Evolutionary conservation across 805 yeast species (phyloP), one percentile per base, ranked within the genome.

Genomic region (Yueomyces sinensis): DNA sequence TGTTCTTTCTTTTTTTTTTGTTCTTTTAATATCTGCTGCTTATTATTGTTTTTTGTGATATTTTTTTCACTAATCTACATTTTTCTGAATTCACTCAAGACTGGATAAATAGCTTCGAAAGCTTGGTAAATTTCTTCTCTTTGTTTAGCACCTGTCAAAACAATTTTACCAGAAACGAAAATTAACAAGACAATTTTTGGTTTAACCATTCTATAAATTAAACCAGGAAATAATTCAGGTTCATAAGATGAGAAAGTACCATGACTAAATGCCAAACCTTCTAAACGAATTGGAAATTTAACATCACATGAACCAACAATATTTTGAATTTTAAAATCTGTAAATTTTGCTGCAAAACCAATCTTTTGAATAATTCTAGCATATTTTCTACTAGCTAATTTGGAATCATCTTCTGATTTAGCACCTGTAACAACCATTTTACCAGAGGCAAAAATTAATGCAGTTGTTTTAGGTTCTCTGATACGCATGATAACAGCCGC

Each of bases 391-490:
- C 95, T 84, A 1, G 98, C 98, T 44, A 91, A 70, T 59, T 91
- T 91, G n/a, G 96, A 84, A 56, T 91, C 97, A 56, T 91, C 97
- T 59, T 91, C 98, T 27, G 94, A 81, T 60, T 91, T 91, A 17
- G 98, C 98, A 72, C 98, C 98, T 22, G 97, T 91, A 13, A 91
- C 98, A 46, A 91, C 98, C 98, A 91, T 91, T 61, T 91, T 91
- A 52, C 98, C 98, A 2, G 96, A 86, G 2, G 98, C 98, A 59
- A 91, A 91, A 45, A 91, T 91, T 46, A 91, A 68, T 0, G 98
- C 97, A 2, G 98, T 91, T 1, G 98, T 91, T 59, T 91, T 91
- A 14, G 98, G 98, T 58, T 91, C 98, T 61, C 98, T 75, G 48
- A 91, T 91, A 70, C 98, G 82, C 98, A 91, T 91, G 48, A 91